Base-by-base conservation (phyloP, 306 rosid species). In the Trifolium repens region DNA sequence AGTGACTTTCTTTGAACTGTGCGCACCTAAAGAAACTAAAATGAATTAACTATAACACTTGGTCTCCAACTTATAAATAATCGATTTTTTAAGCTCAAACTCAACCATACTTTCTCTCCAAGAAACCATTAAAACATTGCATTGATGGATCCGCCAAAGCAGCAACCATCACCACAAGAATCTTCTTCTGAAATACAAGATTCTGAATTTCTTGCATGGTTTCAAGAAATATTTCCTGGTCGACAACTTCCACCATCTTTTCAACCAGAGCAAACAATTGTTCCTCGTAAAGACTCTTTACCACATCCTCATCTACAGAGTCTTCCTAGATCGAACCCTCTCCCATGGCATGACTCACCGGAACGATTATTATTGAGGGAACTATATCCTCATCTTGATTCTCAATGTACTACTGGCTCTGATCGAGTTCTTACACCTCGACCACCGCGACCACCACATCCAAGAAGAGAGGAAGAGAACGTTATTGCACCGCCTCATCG, bases 211-310 rank as follows among this genome's bases (percentile, higher is more conserved):
- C 67, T 3, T 2, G 8, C 67, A 32, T 61, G 67, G 67, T 32
- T 61, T 61, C 44, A 61, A 61, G 67, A 61, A 15, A 61, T 14
- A 8, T 61, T 61, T n/a, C 67, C 67, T 34, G 43, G 43, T 32
- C 6, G 8, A 34, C 12, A 61, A 7, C 43, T 61, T 61, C 44
- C 67, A 60, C 11, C 22, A 32, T 30, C 5, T 60, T 42, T 60
- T 60, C 67, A 60, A 30, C 66, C 67, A 2, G 35, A 61, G 40
- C 5, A 3, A 0, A 8, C 30, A 5, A 27, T 3, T 2, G 40
- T 2, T 60, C 67, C 35, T 53, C 12, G 12, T 3, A 4, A 13
- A 58, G 37, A 58, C 15, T 4, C 16, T 26, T 26, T 5, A 34
- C 43, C 2, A 34, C 22, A 11, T n/a, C 24, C 9, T 8, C 24